Base-by-base conservation (phyloP, 805 yeast genomes). In the Candida arabinofermentans region DNA sequence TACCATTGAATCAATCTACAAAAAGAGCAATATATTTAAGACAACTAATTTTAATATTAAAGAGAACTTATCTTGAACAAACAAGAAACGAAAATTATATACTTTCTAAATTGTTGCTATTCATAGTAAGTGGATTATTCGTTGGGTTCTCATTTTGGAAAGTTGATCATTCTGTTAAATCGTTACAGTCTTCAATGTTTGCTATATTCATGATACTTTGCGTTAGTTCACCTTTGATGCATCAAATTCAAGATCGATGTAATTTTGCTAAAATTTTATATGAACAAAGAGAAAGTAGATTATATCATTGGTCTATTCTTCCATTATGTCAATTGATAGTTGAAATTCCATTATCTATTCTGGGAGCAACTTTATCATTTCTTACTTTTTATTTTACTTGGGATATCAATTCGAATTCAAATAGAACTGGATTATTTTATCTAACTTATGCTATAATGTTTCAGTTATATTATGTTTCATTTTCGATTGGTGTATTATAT, bases 71-170 rank as follows among this genome's bases (percentile, higher is more conserved):
- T 36, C 56, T 59, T 9, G 73, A 69, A 49, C 69, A 70, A 48
- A 81, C 77, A 76, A 72, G 93, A 61, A 72, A 81, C 47, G 83
- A 81, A 5, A 57, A 66, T 22, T 83, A 84, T 57, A 71, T 84
- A 49, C 67, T 71, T 60, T 69, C 91, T 27, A 86, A 84, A 64
- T 51, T 78, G 19, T 66, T 69, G 17, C 42, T 53, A 50, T 65
- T 66, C 47, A 57, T 71, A 27, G 39, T 47, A 14, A 69, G 79
- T 35, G 78, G 86, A 30, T 55, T 85, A 14, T 80, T 82, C 57
- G 74, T 81, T 47, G 95, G 95, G 33, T 86, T 86, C 61, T 70
- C 83, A 0, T 86, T 81, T 64, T 83, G 70, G 69, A 69, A 77
- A 51, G 74, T 79, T 24, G 73, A 72, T 38, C 58, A 62, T 34